phyloP scores from a whole-genome alignment of 2,329 filamentous ascomycete genomes.

The Hypoxylon sp. region DNA sequence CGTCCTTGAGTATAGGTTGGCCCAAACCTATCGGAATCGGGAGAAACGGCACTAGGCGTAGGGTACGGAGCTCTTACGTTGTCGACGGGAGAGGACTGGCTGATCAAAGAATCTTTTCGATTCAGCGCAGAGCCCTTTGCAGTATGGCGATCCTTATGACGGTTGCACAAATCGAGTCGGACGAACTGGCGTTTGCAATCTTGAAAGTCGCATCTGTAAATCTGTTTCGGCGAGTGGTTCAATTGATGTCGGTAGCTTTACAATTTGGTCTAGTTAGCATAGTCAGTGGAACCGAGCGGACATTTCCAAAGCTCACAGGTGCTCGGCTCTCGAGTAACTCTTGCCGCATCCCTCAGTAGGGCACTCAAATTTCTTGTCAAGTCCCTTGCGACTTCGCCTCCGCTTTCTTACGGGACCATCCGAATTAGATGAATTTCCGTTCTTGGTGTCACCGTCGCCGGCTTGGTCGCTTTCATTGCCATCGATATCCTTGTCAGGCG shows the following conservation, averaged over 20 bases:
- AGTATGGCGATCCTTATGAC: slow-evolving; percentile 84
- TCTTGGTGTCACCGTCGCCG: slow-evolving; percentile 58
- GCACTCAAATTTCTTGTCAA: slow-evolving; percentile 88
- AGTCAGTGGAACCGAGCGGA: slow-evolving; percentile 13
- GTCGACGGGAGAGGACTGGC: slow-evolving; percentile 62
- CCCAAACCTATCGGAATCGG: slow-evolving; percentile 63
- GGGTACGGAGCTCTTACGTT: slow-evolving; percentile 60
- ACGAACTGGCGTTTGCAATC: slow-evolving; percentile 94
- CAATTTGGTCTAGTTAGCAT: slow-evolving; percentile 26
- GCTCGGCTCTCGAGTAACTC: slow-evolving; percentile 95
- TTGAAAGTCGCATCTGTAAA: slow-evolving; percentile 92
- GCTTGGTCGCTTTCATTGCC: slow-evolving; percentile 60
- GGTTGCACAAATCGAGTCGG: slow-evolving; percentile 90
- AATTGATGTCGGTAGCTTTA: slow-evolving; percentile 87
- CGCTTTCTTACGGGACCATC: slow-evolving; percentile 72
- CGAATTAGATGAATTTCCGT: slow-evolving; percentile 66
- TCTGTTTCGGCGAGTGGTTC: slow-evolving; percentile 96
- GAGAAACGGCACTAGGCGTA: slow-evolving; percentile 62
- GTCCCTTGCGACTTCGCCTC: slow-evolving; percentile 80
- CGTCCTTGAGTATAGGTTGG: slow-evolving; percentile 60
- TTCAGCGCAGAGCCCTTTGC: slow-evolving; percentile 83
- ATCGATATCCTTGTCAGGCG: slow-evolving; percentile 59
- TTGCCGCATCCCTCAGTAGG: slow-evolving; percentile 90
- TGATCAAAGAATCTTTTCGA: slow-evolving; percentile 78
- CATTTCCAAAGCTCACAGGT: slow-evolving; percentile 73